These are phyloP conservation scores for Psilocybe sp. DNA, from an alignment of 768 basidiomycete species.

Conservation along the genomic window DNA sequence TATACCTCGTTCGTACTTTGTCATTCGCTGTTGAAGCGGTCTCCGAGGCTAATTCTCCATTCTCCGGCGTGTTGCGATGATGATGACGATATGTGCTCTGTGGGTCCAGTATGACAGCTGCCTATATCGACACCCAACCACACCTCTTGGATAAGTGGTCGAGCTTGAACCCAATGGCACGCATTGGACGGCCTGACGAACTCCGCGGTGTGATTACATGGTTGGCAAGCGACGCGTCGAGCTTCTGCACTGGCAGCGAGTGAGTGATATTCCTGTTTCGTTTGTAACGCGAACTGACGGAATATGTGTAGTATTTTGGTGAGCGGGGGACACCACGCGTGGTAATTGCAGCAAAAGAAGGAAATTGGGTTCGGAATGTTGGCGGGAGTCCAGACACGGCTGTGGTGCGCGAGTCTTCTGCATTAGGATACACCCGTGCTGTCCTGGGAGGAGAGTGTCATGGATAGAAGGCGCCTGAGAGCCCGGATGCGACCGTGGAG, in stretches of 20 bases:
- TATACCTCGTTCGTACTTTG: constrained; percentile 52
- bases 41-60: not conserved
- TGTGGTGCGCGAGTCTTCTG: constrained; percentile 2
- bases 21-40: not conserved
- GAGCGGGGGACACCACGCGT: constrained; percentile 61
- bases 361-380: not conserved
- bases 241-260: constrained; percentile 83
- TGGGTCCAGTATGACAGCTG: constrained; percentile 64
- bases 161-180: constrained; percentile 61
- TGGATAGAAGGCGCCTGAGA: constrained; percentile 1
- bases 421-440: too few species aligned
- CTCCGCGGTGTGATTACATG: constrained; percentile 68
- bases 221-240: constrained; percentile 75
- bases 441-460: too few species aligned
- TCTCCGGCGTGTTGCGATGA: too few species aligned
- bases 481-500: not conserved
- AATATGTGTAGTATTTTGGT: constrained; percentile 52
- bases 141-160: constrained; percentile 68
- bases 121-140: constrained; percentile 63
- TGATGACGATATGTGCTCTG: not conserved
- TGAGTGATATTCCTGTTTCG: constrained; percentile 28
- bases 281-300: constrained; percentile 1
- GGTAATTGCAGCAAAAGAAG: constrained; percentile 34
- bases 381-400: not conserved
- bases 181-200: constrained; percentile 72